A percentile compares a stretch with the other conserved stretches of the same genome.
Evolutionary conservation across 2,329 filamentous ascomycete genomes (phyloP).

Genomic region (Fusarium chuoi): DNA sequence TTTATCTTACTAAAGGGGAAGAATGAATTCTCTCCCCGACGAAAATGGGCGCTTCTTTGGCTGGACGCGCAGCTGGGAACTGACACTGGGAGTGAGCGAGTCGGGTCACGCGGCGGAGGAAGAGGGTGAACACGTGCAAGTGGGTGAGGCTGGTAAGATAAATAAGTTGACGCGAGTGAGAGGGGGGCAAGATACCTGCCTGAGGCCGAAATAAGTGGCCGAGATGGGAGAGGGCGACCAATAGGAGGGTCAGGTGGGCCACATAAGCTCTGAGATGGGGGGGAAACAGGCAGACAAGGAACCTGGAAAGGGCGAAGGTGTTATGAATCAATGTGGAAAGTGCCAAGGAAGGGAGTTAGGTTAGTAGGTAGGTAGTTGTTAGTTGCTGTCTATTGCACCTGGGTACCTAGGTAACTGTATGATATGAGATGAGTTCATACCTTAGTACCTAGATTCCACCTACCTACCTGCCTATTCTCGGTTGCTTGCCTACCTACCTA

Average conservation of each 20-base stretch:
- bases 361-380: neutral
- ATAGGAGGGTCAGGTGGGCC: slow-evolving; percentile 31
- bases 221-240: slow-evolving; percentile 20
- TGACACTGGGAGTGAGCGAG: slow-evolving; percentile 39
- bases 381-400: neutral
- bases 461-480: neutral
- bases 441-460: neutral
- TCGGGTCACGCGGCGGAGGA: slow-evolving; percentile 54
- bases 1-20: slow-evolving; percentile 46
- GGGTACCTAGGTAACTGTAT: neutral
- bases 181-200: slow-evolving; percentile 29
- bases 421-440: neutral
- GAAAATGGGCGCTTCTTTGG: slow-evolving; percentile 12
- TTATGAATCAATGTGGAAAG: slow-evolving; percentile 21
- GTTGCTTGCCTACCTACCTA: neutral
- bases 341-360: neutral
- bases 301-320: slow-evolving; percentile 14
- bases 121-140: slow-evolving; percentile 54
- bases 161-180: slow-evolving; percentile 43
- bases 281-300: slow-evolving; percentile 8
- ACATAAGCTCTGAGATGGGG: slow-evolving; percentile 37
- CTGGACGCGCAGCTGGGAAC: slow-evolving; percentile 29
- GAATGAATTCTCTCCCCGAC: slow-evolving; percentile 20
- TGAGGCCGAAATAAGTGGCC: slow-evolving; percentile 36
- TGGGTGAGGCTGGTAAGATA: slow-evolving; percentile 51